Evolutionary conservation across 2,329 filamentous ascomycete species (phyloP), one percentile per base, ranked within the genome.

Genomic region (Falciphora oryzae): DNA sequence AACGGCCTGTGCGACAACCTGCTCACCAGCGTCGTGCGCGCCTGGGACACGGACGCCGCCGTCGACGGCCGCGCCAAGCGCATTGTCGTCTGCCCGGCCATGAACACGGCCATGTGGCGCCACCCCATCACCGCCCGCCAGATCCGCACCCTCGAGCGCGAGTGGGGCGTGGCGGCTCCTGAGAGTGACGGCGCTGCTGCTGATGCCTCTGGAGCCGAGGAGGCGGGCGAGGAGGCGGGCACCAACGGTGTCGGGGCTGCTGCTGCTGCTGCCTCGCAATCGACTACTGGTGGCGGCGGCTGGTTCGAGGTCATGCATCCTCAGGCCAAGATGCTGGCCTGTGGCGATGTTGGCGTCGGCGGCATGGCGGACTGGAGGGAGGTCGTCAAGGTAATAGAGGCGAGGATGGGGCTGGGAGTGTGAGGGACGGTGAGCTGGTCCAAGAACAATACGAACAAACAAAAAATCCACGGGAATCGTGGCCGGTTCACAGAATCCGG

Each of bases 31-130:
- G 89, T 95, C 0, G 83, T 95, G 53, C 82, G 94, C 27, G 94
- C 94, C 0, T 99, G 94, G 95, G 94, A 98, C 75, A 88, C 87
- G 0, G 82, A 81, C n/a, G 86, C 87, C 0, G 73, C 81, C 22
- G 77, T 89, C 8, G 87, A 90, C 66, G 75, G 73, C 7, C 75
- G 73, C 63, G 85, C 82, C 74, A 89, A 89, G 75, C 84, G 81
- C 68, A 92, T 96, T 50, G 71, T 95, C 1, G 89, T 94, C 0
- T 90, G 90, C 2, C 74, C 67, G 50, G 68, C 90, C 35, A 96
- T 97, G 92, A 97, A 97, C 74, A 92, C 87, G 29, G 87, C 89
- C 4, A 97, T 97, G 93, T 96, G 91, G 89, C 80, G 82, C 64
- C 92, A 97, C 73, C 93, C 93, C 2, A 79, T 96, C 59, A 97